Evolutionary conservation across 2,329 filamentous ascomycete species (phyloP), one percentile per base, ranked within the genome.

Genomic region (Fusarium sp.): DNA sequence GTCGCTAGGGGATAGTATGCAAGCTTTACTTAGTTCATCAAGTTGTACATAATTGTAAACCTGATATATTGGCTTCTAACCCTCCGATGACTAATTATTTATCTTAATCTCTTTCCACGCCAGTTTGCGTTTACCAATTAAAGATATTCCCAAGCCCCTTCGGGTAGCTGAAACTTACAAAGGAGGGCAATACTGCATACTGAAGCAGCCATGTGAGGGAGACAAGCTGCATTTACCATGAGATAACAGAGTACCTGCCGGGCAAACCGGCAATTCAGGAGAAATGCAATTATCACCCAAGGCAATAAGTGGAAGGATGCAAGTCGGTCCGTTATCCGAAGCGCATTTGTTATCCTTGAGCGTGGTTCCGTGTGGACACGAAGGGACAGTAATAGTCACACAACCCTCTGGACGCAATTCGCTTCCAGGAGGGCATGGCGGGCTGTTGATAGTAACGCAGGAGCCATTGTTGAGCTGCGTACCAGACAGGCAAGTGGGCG

Each of bases 251-350:
- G 32, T 47, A 3, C 51, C 51, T 7, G 22, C 10, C 7, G 50
- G 50, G 14, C 50, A 54, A 3, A 46, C n/a, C 2, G 40, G 50
- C 1, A 14, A 13, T 1, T 46, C 13, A 3, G 20, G 30, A 20
- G 40, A 46, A n/a, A 35, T 6, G 10, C 50, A 54, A n/a, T 30
- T 37, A 20, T 46, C 50, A 15, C 50, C 50, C 14, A 17, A 46
- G n/a, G 20, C 22, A 4, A 54, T 20, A 37, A 54, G 17, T 10
- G 30, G 50, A 7, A 46, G 40, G 3, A 2, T 17, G n/a, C 50
- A 54, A 4, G 19, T 54, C 0, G 50, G 50, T 1, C 22, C 11
- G 3, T 14, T 9, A 26, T 28, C 7, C 14, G 30, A 30, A 1
- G 30, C n/a, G 3, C 40, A 54, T 2, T 54, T 46, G 13, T 46